Percentiles rank a stretch among this genome's conserved stretches.
Conservation (phyloP, 805 yeast genomes). For the Lipomyces sp. region DNA sequence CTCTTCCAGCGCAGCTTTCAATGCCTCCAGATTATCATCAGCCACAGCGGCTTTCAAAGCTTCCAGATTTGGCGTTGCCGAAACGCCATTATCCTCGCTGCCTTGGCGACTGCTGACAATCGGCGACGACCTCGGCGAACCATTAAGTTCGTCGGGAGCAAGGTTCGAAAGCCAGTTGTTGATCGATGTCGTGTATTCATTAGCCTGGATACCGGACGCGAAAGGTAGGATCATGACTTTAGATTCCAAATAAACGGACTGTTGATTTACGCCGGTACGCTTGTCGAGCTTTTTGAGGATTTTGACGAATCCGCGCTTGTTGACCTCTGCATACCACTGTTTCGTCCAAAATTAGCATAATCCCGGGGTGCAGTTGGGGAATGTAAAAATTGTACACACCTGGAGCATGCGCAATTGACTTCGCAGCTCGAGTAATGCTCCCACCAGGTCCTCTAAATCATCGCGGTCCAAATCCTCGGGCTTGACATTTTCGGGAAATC, state of each 20-base stretch:
- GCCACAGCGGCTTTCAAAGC: constrained; percentile 18
- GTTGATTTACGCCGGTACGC: constrained; percentile 67
- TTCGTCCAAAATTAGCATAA: neutral
- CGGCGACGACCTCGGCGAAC: constrained; percentile 10
- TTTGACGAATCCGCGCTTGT: constrained; percentile 85
- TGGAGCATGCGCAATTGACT: constrained; percentile 78
- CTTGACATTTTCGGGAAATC: constrained; percentile 44
- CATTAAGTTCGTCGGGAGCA: constrained; percentile 47
- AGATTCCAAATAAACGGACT: constrained; percentile 61
- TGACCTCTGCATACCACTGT: constrained; percentile 87
- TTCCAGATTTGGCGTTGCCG: constrained; percentile 15
- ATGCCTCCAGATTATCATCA: constrained; percentile 26
- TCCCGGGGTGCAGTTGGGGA: neutral
- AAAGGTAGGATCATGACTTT: constrained; percentile 77
- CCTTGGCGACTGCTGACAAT: neutral
- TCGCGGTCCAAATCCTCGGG: constrained; percentile 50
- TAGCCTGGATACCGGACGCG: constrained; percentile 69
- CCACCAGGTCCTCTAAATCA: constrained; percentile 67
- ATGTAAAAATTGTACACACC: constrained; percentile 14
- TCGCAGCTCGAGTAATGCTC: constrained; percentile 75
- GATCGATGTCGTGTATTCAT: constrained; percentile 57
- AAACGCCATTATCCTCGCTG: neutral
- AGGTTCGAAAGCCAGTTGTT: constrained; percentile 58
- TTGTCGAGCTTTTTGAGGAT: constrained; percentile 90
- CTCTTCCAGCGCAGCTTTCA: constrained; percentile 43